Base-by-base conservation (phyloP, 306 rosid genomes). In the Cajanus cajan region DNA sequence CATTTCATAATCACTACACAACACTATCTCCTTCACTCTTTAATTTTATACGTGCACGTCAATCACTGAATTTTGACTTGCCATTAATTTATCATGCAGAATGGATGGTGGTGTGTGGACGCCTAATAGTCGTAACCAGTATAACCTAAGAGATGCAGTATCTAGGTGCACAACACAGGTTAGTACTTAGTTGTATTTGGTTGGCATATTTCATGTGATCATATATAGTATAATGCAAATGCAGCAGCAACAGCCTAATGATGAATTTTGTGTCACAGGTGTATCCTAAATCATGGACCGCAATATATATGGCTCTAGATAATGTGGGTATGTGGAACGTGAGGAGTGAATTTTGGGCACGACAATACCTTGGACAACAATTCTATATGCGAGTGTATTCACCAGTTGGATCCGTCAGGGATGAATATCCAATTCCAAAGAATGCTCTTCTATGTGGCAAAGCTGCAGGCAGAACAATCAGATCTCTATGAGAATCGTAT, bases 241-340 rank as follows among this genome's bases (percentile, higher is more conserved):
- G 48, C 25, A 52, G 33, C 52, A 66, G 28, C 59, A 48, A 1
- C 16, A 58, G 15, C 66, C 67, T 8, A 68, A 22, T 33, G 11
- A 19, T 6, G 1, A n/a, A 37, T 37, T 28, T 47, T 73, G 63
- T 68, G 75, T 64, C 1, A 52, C 86, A 94, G 96, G 98, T 92
- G 25, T 94, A 95, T 79, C 98, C 98, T 0, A 88, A 78, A 84
- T 95, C 98, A 77, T 95, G 98, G 98, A 95, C 98, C 0, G 98
- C 98, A 43, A 86, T 95, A 76, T 95, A 89, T 71, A 63, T 95
- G 39, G 90, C 98, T 58, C 81, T 94, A 36, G 97, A 94, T 68
- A 94, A 94, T 22, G 97, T 92, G 55, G 97, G 98, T 0, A 90
- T 90, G 97, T 94, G 98, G 98, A 94, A 94, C 6, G 21, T 94